A percentile compares a stretch with the other conserved stretches of the same genome.
Conservation (phyloP, 371 early-diverging fungal species). For the Mucor mucedo region DNA sequence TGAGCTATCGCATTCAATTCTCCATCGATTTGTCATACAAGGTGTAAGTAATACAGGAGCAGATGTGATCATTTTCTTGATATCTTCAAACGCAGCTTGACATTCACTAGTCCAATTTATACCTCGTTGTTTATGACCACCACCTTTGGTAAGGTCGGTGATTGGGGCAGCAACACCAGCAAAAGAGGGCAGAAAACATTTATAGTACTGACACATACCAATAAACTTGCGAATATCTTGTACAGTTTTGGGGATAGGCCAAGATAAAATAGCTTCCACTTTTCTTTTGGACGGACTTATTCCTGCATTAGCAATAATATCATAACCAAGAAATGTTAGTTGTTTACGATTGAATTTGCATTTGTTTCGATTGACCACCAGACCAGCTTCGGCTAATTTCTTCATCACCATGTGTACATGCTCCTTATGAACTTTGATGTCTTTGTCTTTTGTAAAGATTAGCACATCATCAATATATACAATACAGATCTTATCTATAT, state of each 20-base stretch:
- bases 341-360: slow-evolving; percentile 31
- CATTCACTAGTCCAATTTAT: slow-evolving; percentile 2
- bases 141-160: slow-evolving; percentile 36
- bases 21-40: slow-evolving; percentile 26
- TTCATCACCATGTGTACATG: too few relatives aligned
- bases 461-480: too few relatives aligned
- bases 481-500: too few relatives aligned
- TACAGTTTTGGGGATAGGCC: slow-evolving; percentile 43
- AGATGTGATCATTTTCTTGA: slow-evolving; percentile 13
- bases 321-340: slow-evolving; percentile 51
- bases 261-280: slow-evolving; percentile 26
- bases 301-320: slow-evolving; percentile 31
- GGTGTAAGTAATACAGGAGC: slow-evolving; percentile 25
- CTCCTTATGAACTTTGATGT: too few relatives aligned
- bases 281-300: slow-evolving; percentile 32
- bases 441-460: too few relatives aligned
- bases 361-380: too few relatives aligned
- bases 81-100: not conserved
- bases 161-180: slow-evolving; percentile 44
- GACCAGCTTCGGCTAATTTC: too few relatives aligned
- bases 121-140: slow-evolving; percentile 12
- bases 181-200: slow-evolving; percentile 33
- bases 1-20: slow-evolving; percentile 39
- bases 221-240: slow-evolving; percentile 41
- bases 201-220: slow-evolving; percentile 38